Base-by-base conservation (phyloP, 208 protist species). In the Crithidia thermophila region DNA sequence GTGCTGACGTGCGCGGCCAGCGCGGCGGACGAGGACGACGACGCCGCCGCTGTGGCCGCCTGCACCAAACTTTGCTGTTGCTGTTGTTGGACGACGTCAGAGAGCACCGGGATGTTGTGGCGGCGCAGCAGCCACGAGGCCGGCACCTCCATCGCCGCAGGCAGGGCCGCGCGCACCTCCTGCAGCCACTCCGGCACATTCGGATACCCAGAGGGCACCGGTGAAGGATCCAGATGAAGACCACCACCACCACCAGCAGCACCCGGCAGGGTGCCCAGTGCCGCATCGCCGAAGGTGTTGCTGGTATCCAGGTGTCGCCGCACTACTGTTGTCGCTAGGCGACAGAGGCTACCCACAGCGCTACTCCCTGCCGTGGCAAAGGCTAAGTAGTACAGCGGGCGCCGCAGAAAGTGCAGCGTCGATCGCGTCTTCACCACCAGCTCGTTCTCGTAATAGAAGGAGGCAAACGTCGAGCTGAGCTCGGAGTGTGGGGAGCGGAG, bases 381-480 rank as follows among this genome's bases (percentile, higher is more conserved):
- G 31, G 72, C 78, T 30, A 87, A 65, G 64, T 91, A 95, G 39
- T 82, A 72, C 6, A 93, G 37, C 4, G 90, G 90, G 13, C 81
- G 82, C 11, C 81, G 73, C 10, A 92, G 57, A 51, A 88, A 89
- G 39, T 33, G 75, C 51, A 82, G 37, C 0, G 73, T 72, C n/a
- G 72, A 30, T 28, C 69, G 69, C 10, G 42, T 47, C 37, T 64
- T 61, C 23, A 78, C 60, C 56, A 76, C 67, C 11, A 57, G 60
- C n/a, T 81, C 73, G 74, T 84, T 89, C 10, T 90, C 83, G 59
- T 87, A 70, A 65, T 92, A 95, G 68, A 93, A 89, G 36, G 80
- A 91, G 37, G 81, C 75, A 53, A 91, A 90, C 21, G 90, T 92
- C 11, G 90, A 91, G 75, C 87, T 93, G 53, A 92, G 74, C 58